Evolutionary conservation across 2,329 filamentous ascomycete species (phyloP), one percentile per base, ranked within the genome.

Genomic region (Talaromyces sp.): DNA sequence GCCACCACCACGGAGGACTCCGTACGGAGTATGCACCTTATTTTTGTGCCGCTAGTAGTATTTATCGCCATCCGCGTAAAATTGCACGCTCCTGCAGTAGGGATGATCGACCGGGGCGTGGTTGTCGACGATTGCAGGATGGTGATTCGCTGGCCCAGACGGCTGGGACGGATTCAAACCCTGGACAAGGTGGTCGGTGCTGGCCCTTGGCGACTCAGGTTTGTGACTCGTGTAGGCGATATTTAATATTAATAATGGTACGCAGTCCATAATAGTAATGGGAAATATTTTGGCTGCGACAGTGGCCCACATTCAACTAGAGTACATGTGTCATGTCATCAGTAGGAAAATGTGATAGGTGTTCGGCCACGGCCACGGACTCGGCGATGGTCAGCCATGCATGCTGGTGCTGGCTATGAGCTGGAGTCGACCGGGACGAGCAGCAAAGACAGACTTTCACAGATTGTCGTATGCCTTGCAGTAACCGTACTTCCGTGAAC

Each of bases 101-200:
- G 18, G 44, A 18, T 4, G 44, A 47, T 47, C 44, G 36, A 40
- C 36, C 2, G 18, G 42, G 8, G 33, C 33, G 33, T 18, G 42
- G 18, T 12, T 47, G n/a, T 18, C 8, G 44, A 47, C 4, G 44
- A 2, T 47, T 27, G 44, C 44, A 27, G 44, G 44, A 31, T 18
- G 36, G 18, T 56, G 56, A 62, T 59, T 59, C 40, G 60, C 7
- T n/a, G 44, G 44, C 34, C 60, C 56, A 55, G 60, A 33, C 16
- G 51, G 14, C 34, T 59, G 56, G 60, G 28, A 59, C 58, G 42
- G 47, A 55, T 51, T 31, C 31, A 31, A 40, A 36, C 40, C 52
- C 44, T 56, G 31, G 16, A 40, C 40, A 34, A 31, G 8, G 51
- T 60, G 16, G 58, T 40, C 14, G 23, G 30, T 14, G 50, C 27